Evolutionary conservation across 169 alveolate genomes (phyloP).

Genomic region (Eimeria praecox): DNA sequence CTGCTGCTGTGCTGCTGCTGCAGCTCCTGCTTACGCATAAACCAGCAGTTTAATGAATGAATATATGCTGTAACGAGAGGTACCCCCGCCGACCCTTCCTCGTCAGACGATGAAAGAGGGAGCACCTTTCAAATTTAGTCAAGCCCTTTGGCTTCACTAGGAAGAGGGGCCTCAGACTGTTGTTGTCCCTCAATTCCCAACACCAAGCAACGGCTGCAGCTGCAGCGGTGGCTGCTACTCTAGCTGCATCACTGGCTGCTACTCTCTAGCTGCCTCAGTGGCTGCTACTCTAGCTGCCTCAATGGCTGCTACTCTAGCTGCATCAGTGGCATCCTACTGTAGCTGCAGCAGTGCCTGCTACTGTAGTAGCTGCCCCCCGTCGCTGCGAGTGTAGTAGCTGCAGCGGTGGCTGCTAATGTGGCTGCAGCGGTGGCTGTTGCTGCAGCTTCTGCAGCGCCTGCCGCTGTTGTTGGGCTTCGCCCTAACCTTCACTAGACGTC

Average conservation of each 20-base stretch:
- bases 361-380: too few relatives aligned
- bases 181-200: neutral
- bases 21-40: neutral
- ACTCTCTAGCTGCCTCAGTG: too few relatives aligned
- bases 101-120: neutral
- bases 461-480: neutral
- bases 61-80: neutral
- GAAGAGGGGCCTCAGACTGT: conserved; percentile 25
- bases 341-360: neutral
- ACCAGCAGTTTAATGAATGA: neutral
- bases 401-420: too few relatives aligned
- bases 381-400: too few relatives aligned
- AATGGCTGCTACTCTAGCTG: neutral
- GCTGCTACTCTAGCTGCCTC: too few relatives aligned
- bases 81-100: neutral
- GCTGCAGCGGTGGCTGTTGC: too few relatives aligned
- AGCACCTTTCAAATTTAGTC: neutral
- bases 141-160: conserved; percentile 56
- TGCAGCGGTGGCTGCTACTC: neutral
- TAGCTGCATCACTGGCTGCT: too few relatives aligned
- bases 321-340: too few relatives aligned
- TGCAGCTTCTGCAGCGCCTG: neutral
- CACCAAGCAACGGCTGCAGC: neutral
- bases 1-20: conserved; percentile 2
- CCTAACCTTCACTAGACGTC: neutral